phyloP scores from a whole-genome alignment of 495 filamentous ascomycete species.

The Beverwykella pulmonaria region DNA sequence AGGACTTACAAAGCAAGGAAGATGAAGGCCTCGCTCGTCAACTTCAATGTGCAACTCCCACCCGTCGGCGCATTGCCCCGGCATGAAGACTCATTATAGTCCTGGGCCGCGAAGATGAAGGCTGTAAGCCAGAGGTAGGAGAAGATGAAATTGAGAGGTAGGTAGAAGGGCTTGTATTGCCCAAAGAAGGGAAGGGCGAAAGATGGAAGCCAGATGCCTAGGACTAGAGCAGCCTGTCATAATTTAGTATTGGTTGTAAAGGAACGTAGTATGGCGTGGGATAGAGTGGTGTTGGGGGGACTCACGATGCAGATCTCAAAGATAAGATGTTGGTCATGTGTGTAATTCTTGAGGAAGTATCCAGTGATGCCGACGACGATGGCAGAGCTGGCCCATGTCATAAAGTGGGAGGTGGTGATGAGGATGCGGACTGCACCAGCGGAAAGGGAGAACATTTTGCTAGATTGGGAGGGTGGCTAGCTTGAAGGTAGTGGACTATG shows the following conservation, averaged over 20 bases:
- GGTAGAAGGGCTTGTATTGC: constrained; percentile 4
- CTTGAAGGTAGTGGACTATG: too few species aligned
- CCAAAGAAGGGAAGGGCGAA: constrained; percentile 59
- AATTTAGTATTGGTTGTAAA: neutral
- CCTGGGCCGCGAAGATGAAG: constrained; percentile 61
- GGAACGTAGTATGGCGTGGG: neutral
- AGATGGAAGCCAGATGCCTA: constrained; percentile 31
- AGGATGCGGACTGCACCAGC: neutral
- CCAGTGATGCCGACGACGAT: constrained; percentile 64
- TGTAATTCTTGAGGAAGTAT: constrained; percentile 55
- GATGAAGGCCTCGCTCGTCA: constrained; percentile 61
- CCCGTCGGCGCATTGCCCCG: constrained; percentile 1
- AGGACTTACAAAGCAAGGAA: constrained; percentile 63
- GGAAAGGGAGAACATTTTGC: too few species aligned
- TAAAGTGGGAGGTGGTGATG: neutral
- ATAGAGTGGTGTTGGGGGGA: constrained; percentile 8
- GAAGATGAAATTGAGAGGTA: constrained; percentile 48
- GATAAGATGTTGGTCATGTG: constrained; percentile 51
- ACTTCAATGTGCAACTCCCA: constrained; percentile 41
- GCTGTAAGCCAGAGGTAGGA: constrained; percentile 67
- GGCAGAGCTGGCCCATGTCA: constrained; percentile 57
- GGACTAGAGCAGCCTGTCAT: neutral
- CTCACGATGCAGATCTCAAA: constrained; percentile 63
- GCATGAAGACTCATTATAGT: constrained; percentile 53
- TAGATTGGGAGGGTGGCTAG: too few species aligned